These are phyloP conservation scores for Gloeopeniophorella convolvens DNA, from an alignment of 768 basidiomycete genomes.

Conservation along the genomic window DNA sequence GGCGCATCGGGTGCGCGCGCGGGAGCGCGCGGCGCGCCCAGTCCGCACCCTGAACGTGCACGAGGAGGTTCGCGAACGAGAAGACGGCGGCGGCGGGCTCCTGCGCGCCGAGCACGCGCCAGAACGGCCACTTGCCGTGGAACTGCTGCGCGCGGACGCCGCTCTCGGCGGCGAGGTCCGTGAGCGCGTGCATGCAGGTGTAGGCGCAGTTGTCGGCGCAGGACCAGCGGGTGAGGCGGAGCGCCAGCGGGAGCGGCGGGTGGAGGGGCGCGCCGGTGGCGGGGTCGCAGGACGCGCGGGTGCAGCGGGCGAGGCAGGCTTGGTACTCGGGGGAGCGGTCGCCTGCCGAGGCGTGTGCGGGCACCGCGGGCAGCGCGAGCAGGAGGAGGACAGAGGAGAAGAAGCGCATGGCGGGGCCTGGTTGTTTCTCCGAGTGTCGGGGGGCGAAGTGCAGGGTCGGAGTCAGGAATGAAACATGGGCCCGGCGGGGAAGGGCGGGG, in stretches of 20 bases:
- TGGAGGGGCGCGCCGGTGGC: conserved; percentile 22
- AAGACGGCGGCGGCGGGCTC: conserved; percentile 92
- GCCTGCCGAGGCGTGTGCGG: conserved; percentile 25
- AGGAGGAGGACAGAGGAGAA: not conserved
- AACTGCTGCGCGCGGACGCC: conserved; percentile 62
- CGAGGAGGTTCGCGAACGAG: conserved; percentile 78
- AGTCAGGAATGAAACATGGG: no score
- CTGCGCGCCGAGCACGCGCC: conserved; percentile 81
- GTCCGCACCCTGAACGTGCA: conserved; percentile 56
- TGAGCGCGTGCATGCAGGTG: conserved; percentile 76
- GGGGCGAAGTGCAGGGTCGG: no score
- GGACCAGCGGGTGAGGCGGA: conserved; percentile 76
- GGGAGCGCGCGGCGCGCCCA: conserved; percentile 44
- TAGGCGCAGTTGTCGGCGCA: conserved; percentile 89
- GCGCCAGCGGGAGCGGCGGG: conserved; percentile 38
- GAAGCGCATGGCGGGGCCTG: conserved; percentile 17
- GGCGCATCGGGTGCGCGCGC: conserved; percentile 57
- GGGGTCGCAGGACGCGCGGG: conserved; percentile 31
- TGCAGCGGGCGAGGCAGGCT: conserved; percentile 27
- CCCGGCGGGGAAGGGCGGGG: no score
- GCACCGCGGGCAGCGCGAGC: not conserved
- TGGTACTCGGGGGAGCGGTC: conserved; percentile 32
- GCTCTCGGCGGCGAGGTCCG: conserved; percentile 42
- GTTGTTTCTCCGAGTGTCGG: no score
- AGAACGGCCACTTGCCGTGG: conserved; percentile 97